These are phyloP conservation scores for Blastobotrys robertii DNA, from an alignment of 805 yeast genomes.

Conservation along the genomic window DNA sequence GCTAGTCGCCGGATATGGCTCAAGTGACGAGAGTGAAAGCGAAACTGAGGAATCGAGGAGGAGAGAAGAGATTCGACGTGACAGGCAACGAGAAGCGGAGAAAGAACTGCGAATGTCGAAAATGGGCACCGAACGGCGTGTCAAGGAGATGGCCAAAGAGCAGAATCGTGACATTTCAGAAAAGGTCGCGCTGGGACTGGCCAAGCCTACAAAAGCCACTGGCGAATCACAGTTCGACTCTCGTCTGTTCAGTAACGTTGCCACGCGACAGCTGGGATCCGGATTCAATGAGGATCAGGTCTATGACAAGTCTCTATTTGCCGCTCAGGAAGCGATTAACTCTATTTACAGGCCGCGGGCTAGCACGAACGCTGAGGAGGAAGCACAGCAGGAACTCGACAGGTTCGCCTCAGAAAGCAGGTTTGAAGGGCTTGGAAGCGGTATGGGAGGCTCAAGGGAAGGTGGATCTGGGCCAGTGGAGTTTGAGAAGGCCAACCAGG, in stretches of 20 bases:
- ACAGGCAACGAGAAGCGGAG: constrained; percentile 39
- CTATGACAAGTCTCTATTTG: constrained; percentile 51
- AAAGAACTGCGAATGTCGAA: constrained; percentile 35
- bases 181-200: constrained; percentile 43
- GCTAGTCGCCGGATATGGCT: background rate
- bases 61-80: constrained; percentile 34
- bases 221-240: constrained; percentile 48
- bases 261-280: constrained; percentile 22
- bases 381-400: constrained; percentile 18
- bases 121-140: constrained; percentile 37
- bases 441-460: constrained; percentile 13
- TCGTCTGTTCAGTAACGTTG: constrained; percentile 41
- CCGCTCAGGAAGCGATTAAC: constrained; percentile 40
- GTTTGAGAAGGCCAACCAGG: constrained; percentile 30
- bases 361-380: constrained; percentile 20
- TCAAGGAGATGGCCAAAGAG: constrained; percentile 34
- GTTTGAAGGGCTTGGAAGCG: constrained; percentile 21
- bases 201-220: constrained; percentile 28
- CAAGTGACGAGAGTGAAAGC: constrained; percentile 2
- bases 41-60: constrained; percentile 22
- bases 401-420: constrained; percentile 19
- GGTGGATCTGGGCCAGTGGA: constrained; percentile 36
- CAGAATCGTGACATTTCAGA: constrained; percentile 47
- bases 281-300: constrained; percentile 36
- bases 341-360: constrained; percentile 38